Evolutionary conservation across 305 asterid genomes (phyloP).

Genomic region (Fraxinus paxiana): DNA sequence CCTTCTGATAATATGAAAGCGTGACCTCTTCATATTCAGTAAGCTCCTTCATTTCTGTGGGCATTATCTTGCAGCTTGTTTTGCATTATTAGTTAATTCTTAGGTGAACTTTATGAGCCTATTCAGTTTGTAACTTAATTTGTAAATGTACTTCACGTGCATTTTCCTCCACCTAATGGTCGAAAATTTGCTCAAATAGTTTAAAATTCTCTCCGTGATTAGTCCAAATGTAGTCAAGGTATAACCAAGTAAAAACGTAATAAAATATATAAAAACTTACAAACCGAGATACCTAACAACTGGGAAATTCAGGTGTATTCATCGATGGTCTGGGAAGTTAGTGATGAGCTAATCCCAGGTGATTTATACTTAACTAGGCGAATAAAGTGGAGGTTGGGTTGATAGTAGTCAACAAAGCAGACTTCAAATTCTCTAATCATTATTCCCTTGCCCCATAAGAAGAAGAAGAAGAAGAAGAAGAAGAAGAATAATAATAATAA

Average conservation of each 20-base stretch:
- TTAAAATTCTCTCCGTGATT: not conserved
- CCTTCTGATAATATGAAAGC: not conserved
- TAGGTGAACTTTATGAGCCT: constrained; percentile 10
- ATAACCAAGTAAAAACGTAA: not conserved
- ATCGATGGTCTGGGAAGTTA: not conserved
- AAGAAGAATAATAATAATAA: too few species aligned
- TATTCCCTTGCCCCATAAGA: not conserved
- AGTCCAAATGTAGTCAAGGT: not conserved
- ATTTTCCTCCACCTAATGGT: constrained; percentile 16
- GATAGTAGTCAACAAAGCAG: not conserved
- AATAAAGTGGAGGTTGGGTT: not conserved
- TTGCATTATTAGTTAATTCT: constrained; percentile 15
- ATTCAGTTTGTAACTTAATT: constrained; percentile 26
- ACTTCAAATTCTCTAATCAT: not conserved
- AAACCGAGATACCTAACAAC: not conserved
- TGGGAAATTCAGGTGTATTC: not conserved
- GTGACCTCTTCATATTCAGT: not conserved
- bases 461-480: too few species aligned
- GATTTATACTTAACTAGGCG: not conserved
- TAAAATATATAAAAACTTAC: not conserved
- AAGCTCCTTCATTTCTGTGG: not conserved
- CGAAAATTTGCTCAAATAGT: not conserved
- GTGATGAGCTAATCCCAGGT: not conserved
- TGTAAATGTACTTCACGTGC: constrained; percentile 15
- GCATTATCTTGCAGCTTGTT: constrained; percentile 10